phyloP scores from a whole-genome alignment of 2,329 filamentous ascomycete genomes.

The Sarocladiaceae sp. region DNA sequence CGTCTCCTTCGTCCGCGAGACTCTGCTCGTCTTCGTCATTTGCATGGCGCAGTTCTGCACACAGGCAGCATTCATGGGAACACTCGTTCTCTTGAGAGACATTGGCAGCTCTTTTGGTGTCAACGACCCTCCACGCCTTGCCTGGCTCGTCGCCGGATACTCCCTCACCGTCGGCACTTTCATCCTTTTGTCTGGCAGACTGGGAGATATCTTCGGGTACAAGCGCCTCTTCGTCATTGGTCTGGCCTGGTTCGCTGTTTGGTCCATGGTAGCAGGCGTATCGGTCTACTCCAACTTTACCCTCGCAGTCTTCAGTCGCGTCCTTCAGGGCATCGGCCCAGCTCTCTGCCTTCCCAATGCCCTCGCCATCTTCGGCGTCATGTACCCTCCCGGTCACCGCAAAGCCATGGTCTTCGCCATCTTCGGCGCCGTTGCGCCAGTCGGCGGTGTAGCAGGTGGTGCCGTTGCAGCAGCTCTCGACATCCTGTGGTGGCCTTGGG shows the following conservation, averaged over 20 bases:
- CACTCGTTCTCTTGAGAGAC: slow-evolving; percentile 41
- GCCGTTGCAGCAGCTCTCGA: slow-evolving; percentile 36
- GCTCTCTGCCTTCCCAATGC: slow-evolving; percentile 61
- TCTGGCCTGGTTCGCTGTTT: slow-evolving; percentile 50
- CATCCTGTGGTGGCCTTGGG: slow-evolving; percentile 44
- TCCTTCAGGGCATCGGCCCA: slow-evolving; percentile 57
- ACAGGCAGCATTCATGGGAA: slow-evolving; percentile 27
- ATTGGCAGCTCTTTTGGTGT: slow-evolving; percentile 44
- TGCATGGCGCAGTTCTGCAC: slow-evolving; percentile 41
- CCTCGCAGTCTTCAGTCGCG: slow-evolving; percentile 48
- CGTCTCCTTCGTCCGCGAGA: slow-evolving; percentile 23
- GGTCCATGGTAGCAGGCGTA: slow-evolving; percentile 44
- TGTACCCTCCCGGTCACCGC: slow-evolving; percentile 50
- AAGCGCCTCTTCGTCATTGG: slow-evolving; percentile 50
- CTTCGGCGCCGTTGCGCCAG: slow-evolving; percentile 42
- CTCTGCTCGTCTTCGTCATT: slow-evolving; percentile 36
- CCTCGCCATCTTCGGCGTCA: slow-evolving; percentile 55
- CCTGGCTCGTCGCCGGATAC: slow-evolving; percentile 56
- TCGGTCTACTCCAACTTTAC: slow-evolving; percentile 33
- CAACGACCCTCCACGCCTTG: slow-evolving; percentile 37
- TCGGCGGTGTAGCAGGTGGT: slow-evolving; percentile 39
- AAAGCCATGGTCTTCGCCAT: slow-evolving; percentile 58
- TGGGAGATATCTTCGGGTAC: slow-evolving; percentile 56
- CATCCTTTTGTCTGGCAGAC: slow-evolving; percentile 50
- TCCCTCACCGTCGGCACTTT: slow-evolving; percentile 52